phyloP scores from a whole-genome alignment of 306 rosid species.

The Vigna nakashimae region DNA sequence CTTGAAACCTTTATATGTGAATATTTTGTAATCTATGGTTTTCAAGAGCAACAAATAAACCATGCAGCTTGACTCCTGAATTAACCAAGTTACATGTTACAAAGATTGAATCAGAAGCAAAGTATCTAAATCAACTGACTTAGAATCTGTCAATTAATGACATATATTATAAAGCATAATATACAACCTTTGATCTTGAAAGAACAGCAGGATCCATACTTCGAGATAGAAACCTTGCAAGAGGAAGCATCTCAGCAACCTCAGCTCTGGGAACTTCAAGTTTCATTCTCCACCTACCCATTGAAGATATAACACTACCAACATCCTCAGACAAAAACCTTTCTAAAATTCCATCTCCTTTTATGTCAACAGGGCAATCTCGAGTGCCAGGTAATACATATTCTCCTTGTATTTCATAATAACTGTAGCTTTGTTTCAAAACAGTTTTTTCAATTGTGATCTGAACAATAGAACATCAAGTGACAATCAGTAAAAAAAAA shows the following conservation, averaged over 20 bases:
- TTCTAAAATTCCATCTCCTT: slow-evolving; percentile 60
- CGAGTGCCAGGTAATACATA: slow-evolving; percentile 86
- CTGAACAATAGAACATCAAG: slow-evolving; percentile 53
- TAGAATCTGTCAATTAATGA: slow-evolving; percentile 30
- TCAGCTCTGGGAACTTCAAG: slow-evolving; percentile 88
- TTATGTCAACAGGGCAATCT: slow-evolving; percentile 62
- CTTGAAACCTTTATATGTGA: slow-evolving; percentile 1
- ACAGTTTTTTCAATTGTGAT: slow-evolving; percentile 89
- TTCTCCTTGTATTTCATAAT: slow-evolving; percentile 97
- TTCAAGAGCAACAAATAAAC: slow-evolving; percentile 12
- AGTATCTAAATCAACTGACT: slow-evolving; percentile 19
- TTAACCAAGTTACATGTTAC: slow-evolving; percentile 17
- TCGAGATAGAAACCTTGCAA: slow-evolving; percentile 86
- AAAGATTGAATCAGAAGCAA: slow-evolving; percentile 29
- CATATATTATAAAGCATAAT: slow-evolving; percentile 34
- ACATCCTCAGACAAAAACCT: slow-evolving; percentile 75
- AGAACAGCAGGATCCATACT: slow-evolving; percentile 86
- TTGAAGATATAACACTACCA: slow-evolving; percentile 85
- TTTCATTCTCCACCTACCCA: slow-evolving; percentile 99
- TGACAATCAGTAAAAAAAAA: slow-evolving; percentile 41
- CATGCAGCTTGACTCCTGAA: slow-evolving; percentile 10
- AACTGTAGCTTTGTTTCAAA: slow-evolving; percentile 87
- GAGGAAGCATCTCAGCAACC: slow-evolving; percentile 97
- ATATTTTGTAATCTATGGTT: not conserved
- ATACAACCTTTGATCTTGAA: slow-evolving; percentile 90